Base-by-base conservation (phyloP, 176 grass and related monocot genomes). In the Hyparrhenia diplandra region DNA sequence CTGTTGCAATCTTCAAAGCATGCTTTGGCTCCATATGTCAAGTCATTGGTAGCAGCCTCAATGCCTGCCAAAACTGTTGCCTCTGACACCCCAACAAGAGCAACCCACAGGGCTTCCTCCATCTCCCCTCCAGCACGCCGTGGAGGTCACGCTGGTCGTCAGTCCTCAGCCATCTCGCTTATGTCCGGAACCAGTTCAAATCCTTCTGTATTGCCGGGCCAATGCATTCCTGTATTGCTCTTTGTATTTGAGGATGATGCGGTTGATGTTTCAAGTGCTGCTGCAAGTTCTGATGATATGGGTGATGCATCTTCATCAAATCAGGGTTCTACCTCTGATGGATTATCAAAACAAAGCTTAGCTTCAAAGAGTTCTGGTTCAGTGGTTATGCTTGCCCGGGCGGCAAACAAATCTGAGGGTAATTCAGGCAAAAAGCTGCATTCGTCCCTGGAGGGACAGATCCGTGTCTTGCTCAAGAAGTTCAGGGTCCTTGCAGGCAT, bases 1-100 rank as follows among this genome's bases (percentile, higher is more conserved):
- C 73, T 93, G 64, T 80, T 98, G 40, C 92, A 98, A 80, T 88
- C 92, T 74, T 89, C 92, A 74, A 98, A 95, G 87, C 81, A 98
- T 90, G 92, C 90, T 34, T 54, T 98, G 4, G 64, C 86, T 72
- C 92, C 92, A 74, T 98, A 85, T 64, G 72, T 84, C 32, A 92
- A 80, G 47, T 85, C 88, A 68, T 75, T 82, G 62, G 57, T 91
- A 71, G 71, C 80, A 65, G 77, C 86, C 11, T n/a, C 86, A 75
- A 76, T 81, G 31, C 77, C 77, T 70, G 64, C 77, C 43, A 91
- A 89, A 71, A 9, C 73, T 75, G 69, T 79, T 73, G 52, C 46
- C 31, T 73, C 85, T 39, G 65, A 88, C 2, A 79, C 68, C 74
- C 83, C 88, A 83, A 68, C 65, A 18, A 30, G 67, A 27, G 55